Conservation (phyloP, 164 flowering plant genomes). For the Stephania cephalantha region DNA sequence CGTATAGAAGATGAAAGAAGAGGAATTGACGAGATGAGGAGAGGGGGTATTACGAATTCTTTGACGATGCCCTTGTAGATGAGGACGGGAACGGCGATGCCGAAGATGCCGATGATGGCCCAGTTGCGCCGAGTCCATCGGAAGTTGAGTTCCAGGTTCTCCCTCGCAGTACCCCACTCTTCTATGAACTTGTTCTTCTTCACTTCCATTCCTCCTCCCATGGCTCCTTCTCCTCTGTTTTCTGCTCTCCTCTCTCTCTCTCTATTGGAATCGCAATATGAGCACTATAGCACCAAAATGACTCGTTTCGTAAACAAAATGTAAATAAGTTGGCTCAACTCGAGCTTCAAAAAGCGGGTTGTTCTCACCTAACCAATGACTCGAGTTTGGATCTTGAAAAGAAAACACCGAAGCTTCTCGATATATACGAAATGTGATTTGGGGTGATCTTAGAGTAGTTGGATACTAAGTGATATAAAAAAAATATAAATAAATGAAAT, state of each 20-base stretch:
- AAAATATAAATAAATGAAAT: too few species aligned
- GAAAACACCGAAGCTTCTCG: too few species aligned
- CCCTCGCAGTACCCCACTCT: constrained; percentile 69
- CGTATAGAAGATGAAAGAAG: neutral
- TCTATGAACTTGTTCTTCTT: constrained; percentile 76
- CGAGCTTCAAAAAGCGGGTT: too few species aligned
- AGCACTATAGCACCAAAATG: too few species aligned
- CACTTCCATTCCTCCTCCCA: constrained; percentile 92
- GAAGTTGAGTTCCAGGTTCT: constrained; percentile 77
- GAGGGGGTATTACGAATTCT: constrained; percentile 50
- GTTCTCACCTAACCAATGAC: too few species aligned
- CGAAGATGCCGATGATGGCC: constrained; percentile 73
- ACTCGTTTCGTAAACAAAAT: too few species aligned
- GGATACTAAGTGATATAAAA: too few species aligned
- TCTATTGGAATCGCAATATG: neutral
- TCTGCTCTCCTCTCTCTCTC: constrained; percentile 8
- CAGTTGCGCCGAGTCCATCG: constrained; percentile 83
- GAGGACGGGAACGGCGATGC: constrained; percentile 72
- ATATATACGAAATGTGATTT: too few species aligned
- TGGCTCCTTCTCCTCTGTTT: constrained; percentile 11
- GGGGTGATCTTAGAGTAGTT: too few species aligned
- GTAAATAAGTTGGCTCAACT: too few species aligned
- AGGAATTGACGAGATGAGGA: neutral
- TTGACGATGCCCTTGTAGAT: constrained; percentile 82
- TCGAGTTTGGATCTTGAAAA: too few species aligned